Conservation (phyloP, 169 alveolate species). For the Eimeria necatrix region DNA sequence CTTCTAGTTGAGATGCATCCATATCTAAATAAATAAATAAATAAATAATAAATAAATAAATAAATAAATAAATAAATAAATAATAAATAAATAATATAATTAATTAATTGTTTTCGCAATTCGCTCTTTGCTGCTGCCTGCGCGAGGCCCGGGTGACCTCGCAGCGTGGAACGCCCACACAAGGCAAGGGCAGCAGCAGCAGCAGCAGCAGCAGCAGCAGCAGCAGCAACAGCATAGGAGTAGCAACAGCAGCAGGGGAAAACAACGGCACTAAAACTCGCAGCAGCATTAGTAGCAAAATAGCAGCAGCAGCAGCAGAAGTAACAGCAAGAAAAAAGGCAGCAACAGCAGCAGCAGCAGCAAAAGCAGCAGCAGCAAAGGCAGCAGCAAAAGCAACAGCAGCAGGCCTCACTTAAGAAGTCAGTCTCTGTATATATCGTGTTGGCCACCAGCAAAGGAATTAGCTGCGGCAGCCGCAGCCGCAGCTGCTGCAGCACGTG, state of each 20-base stretch:
- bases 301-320: conserved; percentile 77
- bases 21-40: conserved; percentile 86
- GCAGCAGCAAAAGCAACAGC: not conserved
- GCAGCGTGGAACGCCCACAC: not conserved
- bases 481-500: conserved; percentile 12
- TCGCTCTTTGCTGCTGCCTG: not conserved
- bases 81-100: too few relatives aligned
- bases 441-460: not conserved
- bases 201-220: not conserved
- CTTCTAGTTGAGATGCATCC: conserved; percentile 93
- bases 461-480: not conserved
- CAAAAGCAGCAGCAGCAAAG: not conserved
- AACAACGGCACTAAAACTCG: not conserved
- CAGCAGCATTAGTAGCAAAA: not conserved
- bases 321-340: conserved; percentile 33
- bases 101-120: conserved; percentile 81
- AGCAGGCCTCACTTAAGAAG: not conserved
- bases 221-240: not conserved
- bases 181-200: not conserved
- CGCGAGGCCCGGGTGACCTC: not conserved
- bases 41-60: conserved; percentile 77
- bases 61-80: too few relatives aligned
- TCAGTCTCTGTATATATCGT: not conserved
- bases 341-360: not conserved
- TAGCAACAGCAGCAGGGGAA: not conserved